phyloP scores from a whole-genome alignment of 2,329 filamentous ascomycete species.

The Colletotrichum acutatum region DNA sequence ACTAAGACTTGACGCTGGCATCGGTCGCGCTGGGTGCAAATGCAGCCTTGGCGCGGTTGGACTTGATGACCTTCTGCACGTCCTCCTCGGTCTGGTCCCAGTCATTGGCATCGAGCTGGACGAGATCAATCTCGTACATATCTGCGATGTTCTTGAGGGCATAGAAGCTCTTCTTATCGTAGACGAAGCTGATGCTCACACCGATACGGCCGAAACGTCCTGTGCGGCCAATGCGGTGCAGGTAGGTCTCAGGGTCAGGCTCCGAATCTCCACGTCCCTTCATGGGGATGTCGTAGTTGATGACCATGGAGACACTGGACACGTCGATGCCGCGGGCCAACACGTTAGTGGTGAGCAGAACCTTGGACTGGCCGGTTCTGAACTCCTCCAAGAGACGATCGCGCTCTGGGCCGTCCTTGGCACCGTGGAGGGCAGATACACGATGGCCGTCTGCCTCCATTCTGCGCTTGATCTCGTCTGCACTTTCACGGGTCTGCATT shows the following conservation, averaged over 20 bases:
- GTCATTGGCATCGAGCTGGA: constrained; percentile 84
- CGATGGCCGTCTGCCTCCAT: constrained; percentile 93
- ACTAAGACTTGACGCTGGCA: constrained; percentile 26
- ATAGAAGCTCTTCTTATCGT: constrained; percentile 83
- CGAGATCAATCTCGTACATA: constrained; percentile 84
- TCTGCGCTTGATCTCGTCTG: constrained; percentile 83
- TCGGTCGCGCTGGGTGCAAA: constrained; percentile 61
- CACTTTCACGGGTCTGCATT: constrained; percentile 82
- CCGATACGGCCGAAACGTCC: constrained; percentile 97
- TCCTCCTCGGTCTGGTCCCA: constrained; percentile 90
- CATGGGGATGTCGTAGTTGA: constrained; percentile 93
- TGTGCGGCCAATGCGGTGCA: constrained; percentile 97
- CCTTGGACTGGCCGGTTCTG: constrained; percentile 87
- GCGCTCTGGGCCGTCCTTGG: constrained; percentile 84
- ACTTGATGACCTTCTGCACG: constrained; percentile 85
- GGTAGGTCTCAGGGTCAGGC: constrained; percentile 93
- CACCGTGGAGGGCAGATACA: constrained; percentile 89
- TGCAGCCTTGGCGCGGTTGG: constrained; percentile 67
- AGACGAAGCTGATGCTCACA: constrained; percentile 94
- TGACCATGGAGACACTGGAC: constrained; percentile 94
- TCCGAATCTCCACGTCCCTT: constrained; percentile 81
- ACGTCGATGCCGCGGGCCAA: constrained; percentile 94
- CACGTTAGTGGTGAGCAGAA: constrained; percentile 97
- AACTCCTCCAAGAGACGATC: constrained; percentile 89
- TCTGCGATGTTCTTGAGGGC: constrained; percentile 83